Conservation (phyloP, 371 early-diverging fungal genomes). For the Mortierella sp. region DNA sequence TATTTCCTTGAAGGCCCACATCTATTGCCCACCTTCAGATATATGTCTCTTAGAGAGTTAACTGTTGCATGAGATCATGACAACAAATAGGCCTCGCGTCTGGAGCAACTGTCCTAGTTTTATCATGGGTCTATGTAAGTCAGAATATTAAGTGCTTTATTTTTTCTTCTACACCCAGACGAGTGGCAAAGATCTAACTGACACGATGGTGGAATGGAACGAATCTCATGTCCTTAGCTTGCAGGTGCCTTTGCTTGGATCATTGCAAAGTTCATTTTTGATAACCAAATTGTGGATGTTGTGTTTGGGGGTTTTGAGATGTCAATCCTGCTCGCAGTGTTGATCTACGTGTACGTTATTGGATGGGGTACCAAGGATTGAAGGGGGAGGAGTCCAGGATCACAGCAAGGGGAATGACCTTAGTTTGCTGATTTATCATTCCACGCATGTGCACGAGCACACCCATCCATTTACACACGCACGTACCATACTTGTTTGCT, state of each 20-base stretch:
- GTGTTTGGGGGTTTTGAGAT: slow-evolving; percentile 22
- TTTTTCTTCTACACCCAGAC: neutral
- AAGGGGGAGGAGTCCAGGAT: too few species aligned
- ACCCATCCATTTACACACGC: too few species aligned
- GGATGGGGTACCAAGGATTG: slow-evolving; percentile 19
- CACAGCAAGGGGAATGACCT: too few species aligned
- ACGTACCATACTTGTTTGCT: too few species aligned
- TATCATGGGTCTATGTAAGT: slow-evolving; percentile 41
- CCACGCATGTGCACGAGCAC: too few species aligned
- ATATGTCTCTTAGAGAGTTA: neutral
- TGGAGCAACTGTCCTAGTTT: slow-evolving; percentile 15
- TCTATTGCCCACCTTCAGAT: neutral
- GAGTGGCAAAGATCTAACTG: too few species aligned
- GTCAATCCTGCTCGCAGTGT: slow-evolving; percentile 32
- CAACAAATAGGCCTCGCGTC: slow-evolving; percentile 18
- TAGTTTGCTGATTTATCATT: too few species aligned
- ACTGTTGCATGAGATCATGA: neutral
- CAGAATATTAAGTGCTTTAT: neutral
- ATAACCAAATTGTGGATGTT: slow-evolving; percentile 25
- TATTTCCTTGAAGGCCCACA: neutral
- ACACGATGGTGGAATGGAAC: neutral
- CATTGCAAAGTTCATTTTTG: slow-evolving; percentile 18
- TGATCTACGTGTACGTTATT: slow-evolving; percentile 20
- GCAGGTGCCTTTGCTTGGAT: slow-evolving; percentile 26
- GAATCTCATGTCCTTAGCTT: slow-evolving; percentile 5